Base-by-base conservation (phyloP, 2,329 filamentous ascomycete species). In the Phialophora expanda region DNA sequence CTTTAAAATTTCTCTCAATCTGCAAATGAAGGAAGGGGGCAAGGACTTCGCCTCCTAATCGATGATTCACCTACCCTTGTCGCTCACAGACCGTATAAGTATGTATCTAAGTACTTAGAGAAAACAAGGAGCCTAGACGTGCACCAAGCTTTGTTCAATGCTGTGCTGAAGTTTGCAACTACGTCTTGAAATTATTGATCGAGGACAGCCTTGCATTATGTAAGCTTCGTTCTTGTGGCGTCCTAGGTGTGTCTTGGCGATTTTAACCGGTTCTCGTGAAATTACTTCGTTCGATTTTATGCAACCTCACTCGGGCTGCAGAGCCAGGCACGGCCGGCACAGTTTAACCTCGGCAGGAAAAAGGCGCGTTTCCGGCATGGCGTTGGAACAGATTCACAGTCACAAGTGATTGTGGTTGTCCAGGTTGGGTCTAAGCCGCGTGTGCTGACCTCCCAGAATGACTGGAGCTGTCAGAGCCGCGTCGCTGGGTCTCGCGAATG, bases 401-500 rank as follows among this genome's bases (percentile, higher is more conserved):
- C 38, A n/a, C 38, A n/a, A 8, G 38, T 5, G 17, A 44, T n/a
- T 20, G 38, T 44, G 38, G 3, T n/a, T 44, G 38, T 44, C 17
- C 17, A n/a, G 6, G 17, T 44, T n/a, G 38, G 5, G n/a, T 44
- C 4, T 1, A 7, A 44, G 38, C 2, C 38, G 14, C 38, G 38
- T 44, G 38, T 17, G 17, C 17, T 44, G 38, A n/a, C 17, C 6
- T n/a, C 38, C 17, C 17, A 56, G 59, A 44, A 69, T 69, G 66
- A 28, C n/a, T 11, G 12, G 34, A 30, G 30, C 8, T 8, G 17
- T 53, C 26, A 48, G 46, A 8, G 64, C 46, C 38, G 48, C 26
- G 11, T 46, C 63, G 12, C 56, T 69, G 17, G 28, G 28, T 20
- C 38, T 70, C 17, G 65, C 68, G 20, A 73, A 75, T 56, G 20